Conservation (phyloP, 2,329 filamentous ascomycete species). For the Beauveria asiatica region DNA sequence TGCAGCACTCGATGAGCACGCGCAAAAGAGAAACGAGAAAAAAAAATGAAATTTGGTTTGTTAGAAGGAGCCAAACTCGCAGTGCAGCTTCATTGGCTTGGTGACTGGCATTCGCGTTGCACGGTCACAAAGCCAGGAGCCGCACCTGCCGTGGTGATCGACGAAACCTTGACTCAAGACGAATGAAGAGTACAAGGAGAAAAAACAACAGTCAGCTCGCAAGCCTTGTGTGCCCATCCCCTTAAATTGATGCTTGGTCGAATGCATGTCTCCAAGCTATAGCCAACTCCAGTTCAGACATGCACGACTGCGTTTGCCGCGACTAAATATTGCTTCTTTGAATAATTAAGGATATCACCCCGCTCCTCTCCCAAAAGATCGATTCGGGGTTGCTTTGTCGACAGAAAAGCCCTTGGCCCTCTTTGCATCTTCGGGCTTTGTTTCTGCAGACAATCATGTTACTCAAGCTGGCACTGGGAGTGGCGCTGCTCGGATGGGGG, state of each 20-base stretch:
- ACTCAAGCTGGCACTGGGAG: background rate
- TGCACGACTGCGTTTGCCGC: background rate
- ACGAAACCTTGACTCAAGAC: background rate
- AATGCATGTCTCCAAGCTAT: background rate
- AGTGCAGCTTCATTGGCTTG: background rate
- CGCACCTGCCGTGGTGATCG: background rate
- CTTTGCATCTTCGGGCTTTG: background rate
- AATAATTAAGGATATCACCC: background rate
- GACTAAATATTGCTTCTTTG: background rate
- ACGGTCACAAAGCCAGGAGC: background rate
- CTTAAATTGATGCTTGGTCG: background rate
- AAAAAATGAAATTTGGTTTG: background rate
- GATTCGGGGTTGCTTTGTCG: background rate
- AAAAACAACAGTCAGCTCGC: background rate
- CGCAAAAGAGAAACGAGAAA: no score
- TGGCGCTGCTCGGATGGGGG: constrained; percentile 4
- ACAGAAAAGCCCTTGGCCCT: no score
- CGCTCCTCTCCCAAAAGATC: background rate
- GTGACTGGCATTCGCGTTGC: background rate
- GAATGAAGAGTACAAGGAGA: background rate
- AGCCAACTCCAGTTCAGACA: no score
- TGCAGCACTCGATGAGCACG: background rate
- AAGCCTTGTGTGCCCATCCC: background rate
- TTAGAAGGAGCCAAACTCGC: background rate
- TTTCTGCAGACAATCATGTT: background rate